Evolutionary conservation across 805 yeast genomes (phyloP).

Genomic region (Kazachstania viticola): DNA sequence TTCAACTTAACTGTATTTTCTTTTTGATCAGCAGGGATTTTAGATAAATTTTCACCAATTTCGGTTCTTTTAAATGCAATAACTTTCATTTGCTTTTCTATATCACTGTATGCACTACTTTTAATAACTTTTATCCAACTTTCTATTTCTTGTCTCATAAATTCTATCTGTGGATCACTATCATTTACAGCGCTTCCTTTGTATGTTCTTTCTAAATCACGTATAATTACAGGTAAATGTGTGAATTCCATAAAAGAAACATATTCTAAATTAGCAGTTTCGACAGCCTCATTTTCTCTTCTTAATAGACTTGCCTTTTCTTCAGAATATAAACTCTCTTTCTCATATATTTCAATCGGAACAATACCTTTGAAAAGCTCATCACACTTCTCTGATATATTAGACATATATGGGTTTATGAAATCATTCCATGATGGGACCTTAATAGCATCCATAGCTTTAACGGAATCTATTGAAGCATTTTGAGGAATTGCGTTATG

Average conservation of each 20-base stretch:
- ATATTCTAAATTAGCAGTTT: conserved; percentile 69
- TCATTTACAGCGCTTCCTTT: conserved; percentile 21
- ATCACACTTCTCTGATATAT: conserved; percentile 26
- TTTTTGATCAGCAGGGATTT: conserved; percentile 33
- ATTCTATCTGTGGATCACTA: conserved; percentile 13
- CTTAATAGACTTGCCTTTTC: conserved; percentile 72
- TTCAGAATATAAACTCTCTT: conserved; percentile 79
- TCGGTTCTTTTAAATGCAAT: conserved; percentile 25
- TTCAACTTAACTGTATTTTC: conserved; percentile 48
- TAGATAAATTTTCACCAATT: conserved; percentile 25
- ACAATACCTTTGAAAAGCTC: conserved; percentile 69
- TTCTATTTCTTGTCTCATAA: conserved; percentile 22
- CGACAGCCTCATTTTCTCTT: conserved; percentile 59
- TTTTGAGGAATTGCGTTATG: conserved; percentile 63
- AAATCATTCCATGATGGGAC: conserved; percentile 59
- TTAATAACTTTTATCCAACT: conserved; percentile 21
- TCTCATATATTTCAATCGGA: conserved; percentile 80
- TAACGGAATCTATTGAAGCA: conserved; percentile 22
- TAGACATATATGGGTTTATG: conserved; percentile 30
- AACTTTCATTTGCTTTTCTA: conserved; percentile 27
- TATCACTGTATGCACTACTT: conserved; percentile 19
- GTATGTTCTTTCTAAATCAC: conserved; percentile 34
- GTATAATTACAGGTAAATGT: conserved; percentile 58
- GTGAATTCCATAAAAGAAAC: conserved; percentile 70
- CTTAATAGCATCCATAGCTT: conserved; percentile 52